Conservation (phyloP, 352 stramenopile genomes). For the Phytopythium mirpurense region DNA sequence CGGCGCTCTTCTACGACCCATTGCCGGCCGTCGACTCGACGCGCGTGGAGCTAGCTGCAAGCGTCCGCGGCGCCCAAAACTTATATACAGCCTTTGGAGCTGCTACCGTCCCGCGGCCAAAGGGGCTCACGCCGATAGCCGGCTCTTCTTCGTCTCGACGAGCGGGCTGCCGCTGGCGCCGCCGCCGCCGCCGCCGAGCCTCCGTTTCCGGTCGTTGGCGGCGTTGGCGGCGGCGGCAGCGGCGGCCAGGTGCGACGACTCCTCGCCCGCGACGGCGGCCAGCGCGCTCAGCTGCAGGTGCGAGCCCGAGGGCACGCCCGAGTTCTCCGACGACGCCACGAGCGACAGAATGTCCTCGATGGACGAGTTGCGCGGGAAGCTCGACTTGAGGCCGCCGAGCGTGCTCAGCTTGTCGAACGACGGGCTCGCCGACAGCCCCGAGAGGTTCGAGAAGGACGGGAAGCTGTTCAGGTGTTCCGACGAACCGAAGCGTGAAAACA, state of each 20-base stretch:
- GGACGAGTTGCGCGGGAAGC: conserved; percentile 79
- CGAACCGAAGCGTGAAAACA: conserved; percentile 65
- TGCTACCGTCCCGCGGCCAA: neutral
- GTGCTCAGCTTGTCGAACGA: conserved; percentile 76
- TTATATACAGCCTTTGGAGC: neutral
- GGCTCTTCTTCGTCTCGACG: conserved; percentile 50
- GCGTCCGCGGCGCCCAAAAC: neutral
- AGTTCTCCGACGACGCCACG: conserved; percentile 72
- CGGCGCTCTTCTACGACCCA: neutral
- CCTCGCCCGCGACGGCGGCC: conserved; percentile 56
- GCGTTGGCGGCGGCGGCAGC: conserved; percentile 17
- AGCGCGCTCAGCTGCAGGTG: conserved; percentile 63
- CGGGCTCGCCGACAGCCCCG: conserved; percentile 48
- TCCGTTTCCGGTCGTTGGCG: conserved; percentile 55
- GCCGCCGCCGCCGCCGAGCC: conserved; percentile 22
- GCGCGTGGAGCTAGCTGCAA: too few relatives aligned
- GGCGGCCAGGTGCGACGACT: conserved; percentile 39
- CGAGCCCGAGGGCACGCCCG: conserved; percentile 39
- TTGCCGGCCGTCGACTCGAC: neutral
- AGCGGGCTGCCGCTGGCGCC: conserved; percentile 19
- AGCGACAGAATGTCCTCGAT: conserved; percentile 86
- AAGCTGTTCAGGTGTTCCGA: conserved; percentile 70
- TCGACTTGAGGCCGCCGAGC: conserved; percentile 39
- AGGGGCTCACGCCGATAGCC: conserved; percentile 40
- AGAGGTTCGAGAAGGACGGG: conserved; percentile 73